Conservation (phyloP, 352 stramenopile genomes). For the Globisporangium okanoganense region DNA sequence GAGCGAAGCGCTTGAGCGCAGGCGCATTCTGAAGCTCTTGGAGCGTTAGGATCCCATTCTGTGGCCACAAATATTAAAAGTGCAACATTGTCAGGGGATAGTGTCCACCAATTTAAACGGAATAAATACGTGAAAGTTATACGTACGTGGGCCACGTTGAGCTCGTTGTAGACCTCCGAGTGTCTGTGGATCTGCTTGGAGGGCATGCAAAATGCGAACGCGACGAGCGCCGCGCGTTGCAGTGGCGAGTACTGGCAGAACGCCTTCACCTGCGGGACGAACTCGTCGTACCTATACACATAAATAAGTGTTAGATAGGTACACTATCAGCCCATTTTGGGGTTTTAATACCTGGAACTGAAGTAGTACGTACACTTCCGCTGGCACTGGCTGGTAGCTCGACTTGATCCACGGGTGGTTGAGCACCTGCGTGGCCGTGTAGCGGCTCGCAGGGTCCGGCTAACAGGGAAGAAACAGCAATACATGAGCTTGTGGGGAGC, state of each 20-base stretch:
- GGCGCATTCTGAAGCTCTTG: conserved; percentile 53
- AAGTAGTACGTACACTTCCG: conserved; percentile 33
- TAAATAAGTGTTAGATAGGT: no score
- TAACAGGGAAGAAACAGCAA: conserved; percentile 15
- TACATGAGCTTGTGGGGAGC: not conserved
- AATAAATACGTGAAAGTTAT: no score
- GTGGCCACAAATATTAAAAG: no score
- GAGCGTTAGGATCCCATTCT: conserved; percentile 71
- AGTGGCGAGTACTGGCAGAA: conserved; percentile 71
- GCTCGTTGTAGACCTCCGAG: conserved; percentile 71
- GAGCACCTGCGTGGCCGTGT: conserved; percentile 61
- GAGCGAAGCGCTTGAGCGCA: conserved; percentile 46
- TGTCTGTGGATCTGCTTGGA: conserved; percentile 49
- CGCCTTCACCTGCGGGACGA: conserved; percentile 55
- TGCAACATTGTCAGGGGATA: not conserved
- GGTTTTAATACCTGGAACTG: no score
- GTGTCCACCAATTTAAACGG: not conserved
- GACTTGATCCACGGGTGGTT: conserved; percentile 74
- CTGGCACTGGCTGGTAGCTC: conserved; percentile 25
- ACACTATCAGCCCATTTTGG: no score
- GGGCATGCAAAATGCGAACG: conserved; percentile 67
- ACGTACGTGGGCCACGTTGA: conserved; percentile 66
- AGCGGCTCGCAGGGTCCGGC: conserved; percentile 43
- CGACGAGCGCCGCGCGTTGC: conserved; percentile 55
- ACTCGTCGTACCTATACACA: conserved; percentile 53